Evolutionary conservation across 768 basidiomycete genomes (phyloP).

Genomic region (Pleurotus salmoneostramineus): DNA sequence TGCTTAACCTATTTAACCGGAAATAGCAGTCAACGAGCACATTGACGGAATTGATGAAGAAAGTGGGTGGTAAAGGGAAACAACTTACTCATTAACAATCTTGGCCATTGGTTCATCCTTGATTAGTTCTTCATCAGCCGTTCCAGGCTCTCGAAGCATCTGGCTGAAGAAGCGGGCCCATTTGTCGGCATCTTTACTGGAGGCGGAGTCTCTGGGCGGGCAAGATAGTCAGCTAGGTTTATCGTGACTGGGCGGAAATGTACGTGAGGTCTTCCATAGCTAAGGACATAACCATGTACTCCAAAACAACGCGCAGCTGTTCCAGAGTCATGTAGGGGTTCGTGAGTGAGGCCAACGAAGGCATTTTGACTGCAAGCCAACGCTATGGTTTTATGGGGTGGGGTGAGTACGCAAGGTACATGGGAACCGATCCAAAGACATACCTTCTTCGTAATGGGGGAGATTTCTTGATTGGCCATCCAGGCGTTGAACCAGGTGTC

Average conservation of each 20-base stretch:
- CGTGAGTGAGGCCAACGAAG: constrained; percentile 2
- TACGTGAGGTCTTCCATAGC: constrained; percentile 6
- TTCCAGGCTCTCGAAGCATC: constrained; percentile 1
- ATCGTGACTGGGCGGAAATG: no score
- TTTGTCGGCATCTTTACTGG: constrained; percentile 1
- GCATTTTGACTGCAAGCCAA: constrained; percentile 5
- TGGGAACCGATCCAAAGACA: no score
- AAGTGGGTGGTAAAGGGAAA: no score
- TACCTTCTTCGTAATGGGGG: background rate
- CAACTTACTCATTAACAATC: constrained; percentile 2
- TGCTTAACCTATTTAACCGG: background rate
- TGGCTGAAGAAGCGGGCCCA: constrained; percentile 4
- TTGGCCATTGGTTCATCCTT: background rate
- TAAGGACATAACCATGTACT: constrained; percentile 3
- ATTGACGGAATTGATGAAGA: background rate
- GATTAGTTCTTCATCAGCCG: background rate
- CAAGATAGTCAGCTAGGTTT: background rate
- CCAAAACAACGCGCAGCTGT: constrained; percentile 1
- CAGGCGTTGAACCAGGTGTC: background rate
- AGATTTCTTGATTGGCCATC: background rate
- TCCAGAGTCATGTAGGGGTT: constrained; percentile 2
- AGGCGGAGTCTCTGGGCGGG: background rate
- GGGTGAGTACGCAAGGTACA: background rate
- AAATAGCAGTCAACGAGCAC: background rate
- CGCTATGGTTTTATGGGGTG: background rate